phyloP scores from a whole-genome alignment of 345 rosid species.

The Lumnitzera racemosa region DNA sequence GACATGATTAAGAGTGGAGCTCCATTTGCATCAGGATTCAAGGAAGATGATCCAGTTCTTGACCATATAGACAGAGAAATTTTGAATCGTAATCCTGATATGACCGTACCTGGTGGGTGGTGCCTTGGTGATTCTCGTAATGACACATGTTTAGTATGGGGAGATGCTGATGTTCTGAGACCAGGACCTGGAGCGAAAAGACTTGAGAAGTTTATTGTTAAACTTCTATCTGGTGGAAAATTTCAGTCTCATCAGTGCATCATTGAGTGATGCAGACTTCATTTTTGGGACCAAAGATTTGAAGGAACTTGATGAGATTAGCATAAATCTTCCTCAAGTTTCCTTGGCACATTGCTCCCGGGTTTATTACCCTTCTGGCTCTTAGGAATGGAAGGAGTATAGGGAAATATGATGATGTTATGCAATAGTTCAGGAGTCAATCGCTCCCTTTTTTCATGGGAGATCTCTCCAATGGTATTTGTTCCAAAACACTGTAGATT shows the following conservation, averaged over 20 bases:
- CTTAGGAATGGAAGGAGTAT: too few species aligned
- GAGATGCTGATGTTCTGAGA: constrained; percentile 72
- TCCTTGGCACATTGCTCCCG: too few species aligned
- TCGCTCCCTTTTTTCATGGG: too few species aligned
- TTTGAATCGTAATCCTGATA: constrained; percentile 43
- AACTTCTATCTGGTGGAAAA: constrained; percentile 41
- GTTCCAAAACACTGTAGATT: too few species aligned
- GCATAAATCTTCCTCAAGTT: too few species aligned
- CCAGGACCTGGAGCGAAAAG: constrained; percentile 78
- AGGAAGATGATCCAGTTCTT: constrained; percentile 43
- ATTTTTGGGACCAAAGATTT: too few species aligned
- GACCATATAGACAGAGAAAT: constrained; percentile 70
- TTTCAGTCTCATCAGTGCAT: constrained; percentile 54
- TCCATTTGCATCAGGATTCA: constrained; percentile 62
- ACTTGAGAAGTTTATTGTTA: constrained; percentile 56
- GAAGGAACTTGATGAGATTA: too few species aligned
- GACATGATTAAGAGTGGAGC: constrained; percentile 74
- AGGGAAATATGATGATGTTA: too few species aligned
- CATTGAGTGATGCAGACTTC: constrained; percentile 11
- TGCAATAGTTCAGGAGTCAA: too few species aligned
- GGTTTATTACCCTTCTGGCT: too few species aligned
- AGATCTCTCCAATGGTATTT: too few species aligned
- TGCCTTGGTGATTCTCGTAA: constrained; percentile 62
- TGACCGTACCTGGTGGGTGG: constrained; percentile 89
- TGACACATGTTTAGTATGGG: constrained; percentile 66